These are phyloP conservation scores for Saccharomycodes ludwigii DNA, from an alignment of 805 yeast genomes.

Conservation along the genomic window DNA sequence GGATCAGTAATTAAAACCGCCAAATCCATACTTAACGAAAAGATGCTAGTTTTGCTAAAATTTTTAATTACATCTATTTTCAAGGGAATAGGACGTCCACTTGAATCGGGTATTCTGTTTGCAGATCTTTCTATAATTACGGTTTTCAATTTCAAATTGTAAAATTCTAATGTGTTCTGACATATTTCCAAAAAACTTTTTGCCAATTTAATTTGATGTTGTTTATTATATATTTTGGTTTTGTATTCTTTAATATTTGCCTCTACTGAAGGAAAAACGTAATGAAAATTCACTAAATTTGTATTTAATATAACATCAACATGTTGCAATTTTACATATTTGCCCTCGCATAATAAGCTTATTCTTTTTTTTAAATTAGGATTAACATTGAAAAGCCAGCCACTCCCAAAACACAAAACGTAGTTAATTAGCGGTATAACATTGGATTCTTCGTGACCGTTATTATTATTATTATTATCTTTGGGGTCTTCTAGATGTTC, in stretches of 20 bases:
- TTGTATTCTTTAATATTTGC: constrained; percentile 8
- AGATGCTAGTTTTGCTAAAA: constrained; percentile 21
- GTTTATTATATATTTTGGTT: constrained; percentile 14
- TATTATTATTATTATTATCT: constrained; percentile 9
- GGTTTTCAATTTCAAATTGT: constrained; percentile 20
- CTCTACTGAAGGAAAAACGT: constrained; percentile 13
- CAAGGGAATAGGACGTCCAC: constrained; percentile 18
- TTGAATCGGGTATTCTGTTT: constrained; percentile 19
- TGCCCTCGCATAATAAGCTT: constrained; percentile 22
- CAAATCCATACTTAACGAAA: constrained; percentile 17
- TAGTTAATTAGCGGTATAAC: constrained; percentile 26
- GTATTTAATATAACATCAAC: constrained; percentile 12
- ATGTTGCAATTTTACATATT: constrained; percentile 15
- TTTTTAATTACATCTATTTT: constrained; percentile 21
- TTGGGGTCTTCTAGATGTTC: constrained; percentile 14
- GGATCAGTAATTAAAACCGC: constrained; percentile 23
- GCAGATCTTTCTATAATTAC: constrained; percentile 20
- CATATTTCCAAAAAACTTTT: constrained; percentile 10
- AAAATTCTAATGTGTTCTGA: constrained; percentile 19
- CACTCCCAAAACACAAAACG: constrained; percentile 25
- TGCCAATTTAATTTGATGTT: constrained; percentile 18
- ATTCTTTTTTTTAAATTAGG: constrained; percentile 28
- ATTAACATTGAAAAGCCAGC: constrained; percentile 29
- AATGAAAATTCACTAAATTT: constrained; percentile 11
- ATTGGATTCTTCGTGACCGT: too few relatives aligned